These are phyloP conservation scores for Cyberlindnera saturnus DNA, from an alignment of 805 yeast genomes.

Conservation along the genomic window DNA sequence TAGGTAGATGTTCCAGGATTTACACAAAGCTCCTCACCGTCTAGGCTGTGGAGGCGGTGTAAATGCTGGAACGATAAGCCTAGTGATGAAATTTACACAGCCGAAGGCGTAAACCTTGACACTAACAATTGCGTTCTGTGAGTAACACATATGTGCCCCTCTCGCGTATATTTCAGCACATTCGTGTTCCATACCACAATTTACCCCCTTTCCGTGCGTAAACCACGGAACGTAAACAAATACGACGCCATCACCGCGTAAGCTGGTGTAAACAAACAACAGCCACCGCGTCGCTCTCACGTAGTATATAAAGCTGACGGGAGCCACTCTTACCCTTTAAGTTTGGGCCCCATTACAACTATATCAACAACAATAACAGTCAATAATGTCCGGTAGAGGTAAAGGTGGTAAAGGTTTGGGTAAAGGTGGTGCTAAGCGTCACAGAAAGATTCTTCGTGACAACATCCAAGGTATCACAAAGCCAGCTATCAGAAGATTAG, in stretches of 20 bases:
- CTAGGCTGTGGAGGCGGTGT: not conserved
- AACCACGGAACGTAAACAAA: slow-evolving; percentile 1
- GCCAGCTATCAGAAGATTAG: slow-evolving; percentile 99
- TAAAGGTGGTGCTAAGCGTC: slow-evolving; percentile 99
- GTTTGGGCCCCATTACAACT: too few species aligned
- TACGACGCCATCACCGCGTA: too few species aligned
- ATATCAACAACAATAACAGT: slow-evolving; percentile 19
- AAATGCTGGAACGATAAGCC: not conserved
- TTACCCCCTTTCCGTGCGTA: not conserved
- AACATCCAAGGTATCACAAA: slow-evolving; percentile 99
- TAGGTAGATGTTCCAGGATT: too few species aligned
- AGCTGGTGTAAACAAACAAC: too few species aligned
- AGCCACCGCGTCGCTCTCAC: too few species aligned
- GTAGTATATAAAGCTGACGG: too few species aligned
- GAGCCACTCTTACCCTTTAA: too few species aligned
- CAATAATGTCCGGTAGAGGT: slow-evolving; percentile 95
- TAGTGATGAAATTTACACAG: slow-evolving; percentile 20
- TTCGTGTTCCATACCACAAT: not conserved
- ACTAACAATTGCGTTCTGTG: not conserved
- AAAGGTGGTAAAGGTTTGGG: slow-evolving; percentile 99
- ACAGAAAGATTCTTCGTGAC: slow-evolving; percentile 98
- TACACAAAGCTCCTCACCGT: not conserved
- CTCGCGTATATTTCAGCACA: not conserved
- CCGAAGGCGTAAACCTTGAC: slow-evolving; percentile 5
- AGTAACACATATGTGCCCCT: not conserved